A percentile compares a stretch with the other conserved stretches of the same genome.
Conservation (phyloP, 2,329 filamentous ascomycete species). For the Talaromyces funiculosus region DNA sequence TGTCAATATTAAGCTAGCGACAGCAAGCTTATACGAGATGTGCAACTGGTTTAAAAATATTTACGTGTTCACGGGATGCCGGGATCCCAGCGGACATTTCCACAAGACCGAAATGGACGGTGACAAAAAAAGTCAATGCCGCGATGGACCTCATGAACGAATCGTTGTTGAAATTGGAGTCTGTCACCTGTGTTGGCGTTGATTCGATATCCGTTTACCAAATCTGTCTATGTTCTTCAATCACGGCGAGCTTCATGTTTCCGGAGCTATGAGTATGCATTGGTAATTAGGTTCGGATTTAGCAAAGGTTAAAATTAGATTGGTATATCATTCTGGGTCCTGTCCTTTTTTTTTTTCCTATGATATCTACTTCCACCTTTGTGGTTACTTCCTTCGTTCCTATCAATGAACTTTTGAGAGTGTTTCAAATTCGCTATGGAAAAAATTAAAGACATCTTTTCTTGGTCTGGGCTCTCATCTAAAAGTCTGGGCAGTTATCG, state of each 20-base stretch:
- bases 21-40: constrained; percentile 29
- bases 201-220: neutral
- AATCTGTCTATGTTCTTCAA: neutral
- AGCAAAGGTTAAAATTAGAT: neutral
- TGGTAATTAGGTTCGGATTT: neutral
- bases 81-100: constrained; percentile 65
- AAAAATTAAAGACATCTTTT: neutral
- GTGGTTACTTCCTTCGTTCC: neutral
- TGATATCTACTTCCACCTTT: neutral
- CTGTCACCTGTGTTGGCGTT: constrained; percentile 49
- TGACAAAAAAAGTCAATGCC: constrained; percentile 51
- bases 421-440: neutral
- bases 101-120: constrained; percentile 65
- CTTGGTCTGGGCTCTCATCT: neutral
- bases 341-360: neutral
- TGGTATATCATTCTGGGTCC: neutral
- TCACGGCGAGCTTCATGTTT: neutral
- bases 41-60: constrained; percentile 67
- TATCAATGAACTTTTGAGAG: neutral
- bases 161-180: constrained; percentile 65
- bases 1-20: neutral
- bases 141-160: constrained; percentile 63
- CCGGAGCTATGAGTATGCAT: constrained; percentile 7
- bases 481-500: neutral
- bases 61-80: constrained; percentile 68